Conservation (phyloP, 305 asterid species). For the Fraxinus dipetala region DNA sequence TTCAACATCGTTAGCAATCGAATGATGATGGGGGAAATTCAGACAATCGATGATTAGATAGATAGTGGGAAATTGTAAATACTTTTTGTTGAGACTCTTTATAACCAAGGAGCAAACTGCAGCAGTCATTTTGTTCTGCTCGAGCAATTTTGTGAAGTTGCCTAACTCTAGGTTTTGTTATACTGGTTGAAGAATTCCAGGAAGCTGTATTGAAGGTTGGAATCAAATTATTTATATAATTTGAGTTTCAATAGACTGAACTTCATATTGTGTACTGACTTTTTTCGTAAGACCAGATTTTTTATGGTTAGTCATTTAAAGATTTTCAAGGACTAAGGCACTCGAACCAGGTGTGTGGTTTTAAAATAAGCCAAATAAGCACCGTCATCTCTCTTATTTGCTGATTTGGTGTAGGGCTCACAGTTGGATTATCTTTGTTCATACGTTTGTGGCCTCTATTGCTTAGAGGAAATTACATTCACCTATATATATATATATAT, state of each 20-base stretch:
- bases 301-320: background rate
- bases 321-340: background rate
- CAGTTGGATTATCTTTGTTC: background rate
- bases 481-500: no score
- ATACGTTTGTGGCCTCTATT: no score
- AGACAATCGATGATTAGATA: conserved; percentile 57
- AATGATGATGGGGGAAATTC: conserved; percentile 92
- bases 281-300: background rate
- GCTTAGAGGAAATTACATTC: no score
- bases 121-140: background rate
- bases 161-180: background rate
- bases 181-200: background rate
- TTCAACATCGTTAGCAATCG: conserved; percentile 79
- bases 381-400: background rate
- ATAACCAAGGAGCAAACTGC: background rate
- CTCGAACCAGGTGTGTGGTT: background rate
- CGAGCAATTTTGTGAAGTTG: background rate
- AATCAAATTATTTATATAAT: background rate
- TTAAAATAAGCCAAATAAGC: background rate
- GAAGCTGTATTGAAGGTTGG: background rate
- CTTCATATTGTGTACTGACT: background rate
- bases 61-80: conserved; percentile 7
- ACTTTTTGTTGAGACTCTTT: background rate
- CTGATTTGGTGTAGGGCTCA: background rate
- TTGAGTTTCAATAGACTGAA: background rate